Evolutionary conservation across 208 protist genomes (phyloP), one percentile per base, ranked within the genome.

Genomic region (Trypanosoma melophagium): DNA sequence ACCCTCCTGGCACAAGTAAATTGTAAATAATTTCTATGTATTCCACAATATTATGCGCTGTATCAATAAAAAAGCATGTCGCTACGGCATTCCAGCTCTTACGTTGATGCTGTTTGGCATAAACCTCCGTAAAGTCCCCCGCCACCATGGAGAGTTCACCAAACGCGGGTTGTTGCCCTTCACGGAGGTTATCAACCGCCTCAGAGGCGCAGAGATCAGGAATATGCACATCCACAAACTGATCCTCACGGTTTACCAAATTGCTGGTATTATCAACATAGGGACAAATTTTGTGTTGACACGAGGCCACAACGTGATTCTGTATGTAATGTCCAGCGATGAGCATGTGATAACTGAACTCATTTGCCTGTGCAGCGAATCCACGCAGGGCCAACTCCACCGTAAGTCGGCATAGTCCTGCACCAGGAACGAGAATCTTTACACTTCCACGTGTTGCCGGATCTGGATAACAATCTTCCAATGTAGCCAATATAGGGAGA

Each of bases 311-410:
- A 25, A 90, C 81, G 69, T 97, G 83, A 76, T 99, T 99, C 49
- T 99, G 90, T 24, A 99, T 90, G 75, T 97, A 98, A 74, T 98
- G 93, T 0, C 95, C 96, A 0, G 96, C 89, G 65, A 99, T 88
- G 50, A 99, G 89, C 97, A 99, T 99, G 80, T 98, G 97, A 73
- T 97, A 98, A 59, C 96, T 98, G 76, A 98, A 99, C 73, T 99
- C 98, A 79, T 98, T 98, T 21, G 96, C 98, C 78, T 99, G 90
- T 16, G 87, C 85, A 31, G 76, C 79, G 75, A 97, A 99, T 14
- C 97, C 97, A 24, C 72, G 80, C 9, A 87, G 66, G 31, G 94
- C 96, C 22, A 99, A 81, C 66, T 99, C 97, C 49, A 97, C 97
- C 14, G 90, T 90, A 14, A 99, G 89, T 42, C 98, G 86, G 59